Conservation (phyloP, 352 stramenopile species). For the Phytopythium litorale region DNA sequence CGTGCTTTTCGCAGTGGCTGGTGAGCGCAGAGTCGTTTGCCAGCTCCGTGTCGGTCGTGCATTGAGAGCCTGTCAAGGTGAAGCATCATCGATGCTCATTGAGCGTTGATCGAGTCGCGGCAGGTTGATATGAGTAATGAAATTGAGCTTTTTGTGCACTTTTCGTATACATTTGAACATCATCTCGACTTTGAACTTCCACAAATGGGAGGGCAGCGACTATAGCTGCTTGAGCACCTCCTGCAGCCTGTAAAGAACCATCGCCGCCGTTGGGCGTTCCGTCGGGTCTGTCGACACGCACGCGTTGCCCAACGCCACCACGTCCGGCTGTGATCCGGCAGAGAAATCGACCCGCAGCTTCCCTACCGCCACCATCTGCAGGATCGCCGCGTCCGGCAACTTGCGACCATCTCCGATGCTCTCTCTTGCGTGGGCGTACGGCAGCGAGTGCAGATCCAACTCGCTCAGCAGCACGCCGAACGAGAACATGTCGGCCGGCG, state of each 20-base stretch:
- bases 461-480: constrained; percentile 28
- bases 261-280: constrained; percentile 24
- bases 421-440: constrained; percentile 21
- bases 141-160: neutral
- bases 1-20: too few relatives aligned
- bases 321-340: constrained; percentile 7
- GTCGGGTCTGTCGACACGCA: constrained; percentile 24
- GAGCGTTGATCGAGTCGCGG: neutral
- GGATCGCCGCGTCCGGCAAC: constrained; percentile 14
- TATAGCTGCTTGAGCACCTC: constrained; percentile 15
- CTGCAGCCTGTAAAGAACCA: constrained; percentile 22
- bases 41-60: neutral
- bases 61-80: neutral
- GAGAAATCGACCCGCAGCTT: constrained; percentile 32
- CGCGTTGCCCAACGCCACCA: constrained; percentile 16
- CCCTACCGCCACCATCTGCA: constrained; percentile 30
- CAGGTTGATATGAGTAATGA: neutral
- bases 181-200: too few relatives aligned
- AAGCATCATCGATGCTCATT: too few relatives aligned
- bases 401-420: constrained; percentile 16
- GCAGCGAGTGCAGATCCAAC: constrained; percentile 21
- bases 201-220: too few relatives aligned
- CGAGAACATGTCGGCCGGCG: constrained; percentile 9
- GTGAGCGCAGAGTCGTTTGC: too few relatives aligned
- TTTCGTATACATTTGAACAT: too few relatives aligned